phyloP scores from a whole-genome alignment of 2,329 filamentous ascomycete genomes.

The Ceratocystis destructans region DNA sequence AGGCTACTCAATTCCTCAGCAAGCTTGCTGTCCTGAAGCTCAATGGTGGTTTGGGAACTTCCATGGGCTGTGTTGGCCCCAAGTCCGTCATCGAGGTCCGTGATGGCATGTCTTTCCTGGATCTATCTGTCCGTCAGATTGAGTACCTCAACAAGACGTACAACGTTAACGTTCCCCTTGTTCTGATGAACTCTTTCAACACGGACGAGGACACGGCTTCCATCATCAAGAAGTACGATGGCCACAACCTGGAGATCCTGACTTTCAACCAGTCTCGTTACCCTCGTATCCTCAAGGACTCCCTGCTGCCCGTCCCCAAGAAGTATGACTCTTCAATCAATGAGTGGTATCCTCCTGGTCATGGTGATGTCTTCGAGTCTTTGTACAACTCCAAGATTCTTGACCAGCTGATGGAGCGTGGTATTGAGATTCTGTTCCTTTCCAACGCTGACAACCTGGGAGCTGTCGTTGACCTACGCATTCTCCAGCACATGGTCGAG shows the following conservation, averaged over 20 bases:
- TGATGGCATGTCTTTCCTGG: conserved; percentile 99
- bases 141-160: conserved; percentile 99
- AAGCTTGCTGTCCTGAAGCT: conserved; percentile 98
- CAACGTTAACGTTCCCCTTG: conserved; percentile 90
- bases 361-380: conserved; percentile 99
- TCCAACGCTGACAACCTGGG: conserved; percentile 99
- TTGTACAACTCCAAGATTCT: conserved; percentile 98
- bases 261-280: conserved; percentile 99
- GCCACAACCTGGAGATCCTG: conserved; percentile 97
- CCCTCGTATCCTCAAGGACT: conserved; percentile 96
- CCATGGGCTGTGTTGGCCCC: conserved; percentile 97
- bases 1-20: conserved; percentile 86
- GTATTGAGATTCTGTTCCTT: conserved; percentile 95
- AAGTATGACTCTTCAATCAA: conserved; percentile 71
- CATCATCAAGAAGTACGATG: conserved; percentile 99
- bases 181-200: conserved; percentile 99
- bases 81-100: conserved; percentile 99
- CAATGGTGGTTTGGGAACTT: conserved; percentile 97
- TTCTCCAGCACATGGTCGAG: conserved; percentile 98
- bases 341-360: conserved; percentile 97
- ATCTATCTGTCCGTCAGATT: conserved; percentile 95
- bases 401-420: conserved; percentile 86
- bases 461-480: conserved; percentile 92
- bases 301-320: conserved; percentile 89
- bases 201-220: conserved; percentile 94